Evolutionary conservation across 2,329 filamentous ascomycete species (phyloP), one percentile per base, ranked within the genome.

Genomic region (Claviceps pusilla): DNA sequence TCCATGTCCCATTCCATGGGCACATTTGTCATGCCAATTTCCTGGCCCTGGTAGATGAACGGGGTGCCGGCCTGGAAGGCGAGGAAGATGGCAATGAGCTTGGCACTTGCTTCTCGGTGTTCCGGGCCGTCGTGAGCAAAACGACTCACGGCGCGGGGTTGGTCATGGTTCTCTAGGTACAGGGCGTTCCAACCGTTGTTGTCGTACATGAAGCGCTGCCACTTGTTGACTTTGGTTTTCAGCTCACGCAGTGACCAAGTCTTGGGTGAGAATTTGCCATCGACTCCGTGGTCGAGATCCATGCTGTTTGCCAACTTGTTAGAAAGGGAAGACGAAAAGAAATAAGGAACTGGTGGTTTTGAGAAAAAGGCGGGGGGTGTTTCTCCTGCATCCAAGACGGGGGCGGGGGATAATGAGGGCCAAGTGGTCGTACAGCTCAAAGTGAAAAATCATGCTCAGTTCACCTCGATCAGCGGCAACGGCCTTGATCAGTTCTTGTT

Each of bases 391-490:
- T 24, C 28, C 19, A 5, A 41, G n/a, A 29, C 4, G 19, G 19
- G 24, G 2, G 24, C 24, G 7, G 47, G 28, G 16, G 7, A 16
- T 48, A 7, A 43, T 2, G 24, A 3, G 43, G 29, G 47, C n/a
- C 12, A 35, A 19, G 31, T 35, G 16, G 16, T 48, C 71, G 61
- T 60, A 76, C 74, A 80, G 71, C 55, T 86, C 83, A 62, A 87
- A 87, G 60, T 85, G 79, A 67, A 87, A 87, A 41, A 87, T 82
- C 82, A 87, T 87, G 64, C 78, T 82, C 48, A 87, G 67, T 62
- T 86, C 81, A 37, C 74, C 72, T 16, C 77, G 72, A 51, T 78
- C 75, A 28, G 72, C 75, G 3, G 72, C 72, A 2, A 86, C 81
- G 7, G 68, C 70, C 56, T 69, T 68, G 55, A 76, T 73, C 37